Base-by-base conservation (phyloP, 805 yeast genomes). In the Lipomyces oligophaga region DNA sequence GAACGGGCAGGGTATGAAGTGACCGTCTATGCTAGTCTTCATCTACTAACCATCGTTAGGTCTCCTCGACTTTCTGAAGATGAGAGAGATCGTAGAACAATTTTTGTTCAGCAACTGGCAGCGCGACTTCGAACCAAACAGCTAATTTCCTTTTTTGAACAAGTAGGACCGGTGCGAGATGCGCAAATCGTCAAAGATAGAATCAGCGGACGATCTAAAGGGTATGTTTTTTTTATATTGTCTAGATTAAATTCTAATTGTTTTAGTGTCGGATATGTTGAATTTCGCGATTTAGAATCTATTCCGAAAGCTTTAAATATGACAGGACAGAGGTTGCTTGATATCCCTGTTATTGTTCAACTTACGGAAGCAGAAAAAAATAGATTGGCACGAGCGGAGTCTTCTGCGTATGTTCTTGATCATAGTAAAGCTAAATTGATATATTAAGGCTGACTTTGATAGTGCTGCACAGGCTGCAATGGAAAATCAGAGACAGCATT, bases 81-180 rank as follows among this genome's bases (percentile, higher is more conserved):
- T 30, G 67, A 64, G 20, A 53, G 64, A 15, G 68, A 65, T 44
- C 39, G 53, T 35, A 43, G 68, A 32, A 65, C 69, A 3, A 62
- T 65, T n/a, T 65, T 65, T 52, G 68, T 65, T 20, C 63, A 59
- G 47, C 68, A 65, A 42, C 49, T 65, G 27, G 65, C 69, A 2
- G 62, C 63, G 10, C 52, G 66, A 11, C 44, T 66, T n/a, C 52
- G 61, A 10, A 54, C 64, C 5, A 43, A 54, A 22, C 67, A 65
- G 34, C 57, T 65, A 44, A 50, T 51, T 15, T 60, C 58, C 20
- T 63, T 65, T 49, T 66, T 65, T 39, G 67, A 62, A 37, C 49
- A 59, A 26, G 65, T 60, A 2, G 68, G 68, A 1, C 56, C 57
- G 5, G 69, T 66, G 5, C 56, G 54, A 6, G 66, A 63, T 28